Percentiles rank a stretch among this genome's conserved stretches.
Evolutionary conservation across 805 yeast species (phyloP).

Genomic region (Tanozyma kutaoensis): DNA sequence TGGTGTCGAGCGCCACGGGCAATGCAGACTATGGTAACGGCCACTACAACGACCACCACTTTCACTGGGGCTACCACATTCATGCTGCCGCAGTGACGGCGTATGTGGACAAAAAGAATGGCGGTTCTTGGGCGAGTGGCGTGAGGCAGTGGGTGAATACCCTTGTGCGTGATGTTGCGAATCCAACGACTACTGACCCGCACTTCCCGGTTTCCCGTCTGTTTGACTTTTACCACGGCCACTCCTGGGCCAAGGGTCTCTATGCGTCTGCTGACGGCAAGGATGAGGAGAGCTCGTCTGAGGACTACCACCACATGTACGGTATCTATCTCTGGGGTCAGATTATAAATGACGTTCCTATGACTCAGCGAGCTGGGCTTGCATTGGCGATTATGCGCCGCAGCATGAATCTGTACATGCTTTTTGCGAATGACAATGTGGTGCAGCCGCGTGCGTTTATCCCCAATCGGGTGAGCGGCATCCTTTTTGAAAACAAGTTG

Average conservation of each 20-base stretch:
- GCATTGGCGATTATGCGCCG: background rate
- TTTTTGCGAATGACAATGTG: background rate
- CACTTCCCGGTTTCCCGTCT: background rate
- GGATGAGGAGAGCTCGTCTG: background rate
- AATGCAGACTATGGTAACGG: background rate
- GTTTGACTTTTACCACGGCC: background rate
- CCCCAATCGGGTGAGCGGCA: background rate
- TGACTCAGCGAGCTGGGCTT: background rate
- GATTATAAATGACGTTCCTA: background rate
- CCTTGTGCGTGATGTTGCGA: background rate
- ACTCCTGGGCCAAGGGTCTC: background rate
- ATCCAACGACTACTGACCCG: background rate
- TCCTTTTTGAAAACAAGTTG: background rate
- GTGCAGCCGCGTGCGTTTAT: background rate
- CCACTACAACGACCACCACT: background rate
- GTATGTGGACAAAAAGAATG: background rate
- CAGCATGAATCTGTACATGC: background rate
- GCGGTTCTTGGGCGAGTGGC: background rate
- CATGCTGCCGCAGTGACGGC: background rate
- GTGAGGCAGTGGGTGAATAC: background rate
- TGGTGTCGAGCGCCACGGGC: background rate
- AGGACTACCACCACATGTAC: background rate
- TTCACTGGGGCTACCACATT: background rate
- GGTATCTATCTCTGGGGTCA: background rate
- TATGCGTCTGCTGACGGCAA: background rate